A percentile compares a stretch with the other conserved stretches of the same genome.
phyloP scores from a whole-genome alignment of 345 rosid genomes.

The Eucalyptus camaldulensis region DNA sequence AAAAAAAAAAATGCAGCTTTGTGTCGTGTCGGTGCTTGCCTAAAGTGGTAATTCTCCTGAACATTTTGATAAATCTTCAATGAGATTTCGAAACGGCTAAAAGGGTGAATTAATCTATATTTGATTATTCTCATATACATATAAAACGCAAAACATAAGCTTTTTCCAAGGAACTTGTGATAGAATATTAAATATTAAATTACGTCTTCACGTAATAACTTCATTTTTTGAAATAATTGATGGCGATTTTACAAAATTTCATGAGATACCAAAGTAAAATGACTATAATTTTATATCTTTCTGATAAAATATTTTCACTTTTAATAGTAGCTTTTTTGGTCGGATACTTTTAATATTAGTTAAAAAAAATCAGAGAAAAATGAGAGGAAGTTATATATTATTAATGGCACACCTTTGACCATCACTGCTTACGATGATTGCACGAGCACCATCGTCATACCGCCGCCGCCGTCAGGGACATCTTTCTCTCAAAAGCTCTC shows the following conservation, averaged over 20 bases:
- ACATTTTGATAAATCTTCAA: not conserved
- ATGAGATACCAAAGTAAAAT: no score
- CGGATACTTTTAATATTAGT: no score
- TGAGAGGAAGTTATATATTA: no score
- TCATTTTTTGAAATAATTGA: no score
- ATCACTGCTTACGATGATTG: not conserved
- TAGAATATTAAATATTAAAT: no score
- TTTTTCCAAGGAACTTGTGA: not conserved
- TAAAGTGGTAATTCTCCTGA: not conserved
- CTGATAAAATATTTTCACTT: no score
- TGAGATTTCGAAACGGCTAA: not conserved
- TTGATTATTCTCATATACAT: not conserved
- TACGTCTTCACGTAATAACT: no score
- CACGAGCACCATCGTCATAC: fast-evolving
- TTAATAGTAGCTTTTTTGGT: no score
- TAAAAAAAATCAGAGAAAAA: no score
- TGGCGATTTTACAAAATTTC: no score
- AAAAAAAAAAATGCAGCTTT: not conserved
- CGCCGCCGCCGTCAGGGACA: fast-evolving
- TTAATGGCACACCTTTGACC: not conserved
- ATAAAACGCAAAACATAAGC: not conserved
- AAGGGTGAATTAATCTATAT: not conserved
- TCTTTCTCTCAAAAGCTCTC: not conserved
- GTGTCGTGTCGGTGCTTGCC: not conserved
- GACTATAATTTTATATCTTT: fast-evolving